Evolutionary conservation across 2,329 filamentous ascomycete genomes (phyloP), one percentile per base, ranked within the genome.

Genomic region (Alternaria infectoria): DNA sequence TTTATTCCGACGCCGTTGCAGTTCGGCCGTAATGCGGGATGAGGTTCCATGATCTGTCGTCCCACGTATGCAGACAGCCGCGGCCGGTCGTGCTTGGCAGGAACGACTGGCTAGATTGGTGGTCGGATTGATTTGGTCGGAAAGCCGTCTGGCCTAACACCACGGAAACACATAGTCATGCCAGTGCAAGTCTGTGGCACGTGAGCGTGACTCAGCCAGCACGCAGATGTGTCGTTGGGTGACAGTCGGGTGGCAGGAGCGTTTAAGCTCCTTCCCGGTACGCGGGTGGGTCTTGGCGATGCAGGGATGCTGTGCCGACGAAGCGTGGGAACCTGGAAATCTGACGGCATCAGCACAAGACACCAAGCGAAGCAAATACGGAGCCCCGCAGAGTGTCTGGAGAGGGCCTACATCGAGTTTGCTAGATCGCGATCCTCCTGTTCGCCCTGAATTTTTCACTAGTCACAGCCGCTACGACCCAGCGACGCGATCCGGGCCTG

Each of bases 271-370:
- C 59, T 66, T 63, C 58, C 54, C 60, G 47, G 43, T 49, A 26
- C 47, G 59, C 36, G 54, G 54, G 57, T 26, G 40, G 45, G 46
- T 11, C 63, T 66, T 66, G 65, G 59, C 64, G 43, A 17, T 23
- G 30, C 60, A 60, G 59, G 65, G 62, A 57, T 57, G 45, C 12
- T 17, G 58, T 46, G 64, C 56, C 51, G 55, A 51, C 59, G 62
- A 61, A 62, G 60, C 57, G 49, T 65, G 66, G 54, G 57, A 66
- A 60, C 57, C 62, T 50, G 61, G 68, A 55, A 64, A 57, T 66
- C 65, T 69, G 68, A 62, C 67, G 63, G 66, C 68, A 67, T 67
- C 54, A 47, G 32, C 47, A 51, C 58, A 56, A 26, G 49, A 57
- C 50, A 63, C 36, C 32, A 50, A 43, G 19, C 43, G 25, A 55